Conservation (phyloP, 2,329 filamentous ascomycete genomes). For the Trichoderma arundinaceum region DNA sequence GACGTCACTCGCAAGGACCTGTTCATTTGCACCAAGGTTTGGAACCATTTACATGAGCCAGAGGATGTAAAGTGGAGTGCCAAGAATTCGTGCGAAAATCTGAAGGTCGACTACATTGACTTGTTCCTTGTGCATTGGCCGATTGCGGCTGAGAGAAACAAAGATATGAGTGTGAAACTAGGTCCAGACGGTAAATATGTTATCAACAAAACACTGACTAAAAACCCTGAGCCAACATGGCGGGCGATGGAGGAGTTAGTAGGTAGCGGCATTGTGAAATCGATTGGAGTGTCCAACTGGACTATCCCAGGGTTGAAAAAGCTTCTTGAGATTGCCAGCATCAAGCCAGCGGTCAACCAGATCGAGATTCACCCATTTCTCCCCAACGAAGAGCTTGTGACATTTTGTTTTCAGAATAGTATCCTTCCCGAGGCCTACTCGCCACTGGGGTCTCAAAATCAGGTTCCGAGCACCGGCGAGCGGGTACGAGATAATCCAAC, state of each 20-base stretch:
- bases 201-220: constrained; percentile 13
- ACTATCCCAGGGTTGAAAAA: constrained; percentile 80
- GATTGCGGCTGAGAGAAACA: constrained; percentile 53
- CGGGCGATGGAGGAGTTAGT: constrained; percentile 75
- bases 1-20: constrained; percentile 69
- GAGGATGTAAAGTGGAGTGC: constrained; percentile 65
- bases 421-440: constrained; percentile 69
- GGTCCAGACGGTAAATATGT: constrained; percentile 19
- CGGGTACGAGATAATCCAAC: constrained; percentile 70
- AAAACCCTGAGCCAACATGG: constrained; percentile 68
- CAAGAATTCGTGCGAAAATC: constrained; percentile 62
- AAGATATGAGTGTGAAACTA: constrained; percentile 19
- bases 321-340: constrained; percentile 63
- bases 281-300: constrained; percentile 89
- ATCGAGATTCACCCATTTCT: constrained; percentile 82
- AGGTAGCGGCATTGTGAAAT: constrained; percentile 71
- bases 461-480: constrained; percentile 57
- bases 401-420: constrained; percentile 72
- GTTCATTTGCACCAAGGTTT: constrained; percentile 80
- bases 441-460: constrained; percentile 20
- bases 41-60: constrained; percentile 76
- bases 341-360: constrained; percentile 73
- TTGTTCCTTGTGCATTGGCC: constrained; percentile 78
- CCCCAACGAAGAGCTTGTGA: constrained; percentile 78
- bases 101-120: constrained; percentile 70